Base-by-base conservation (phyloP, 192 early-diverging fungal species). In the Lunasporangiospora selenospora region DNA sequence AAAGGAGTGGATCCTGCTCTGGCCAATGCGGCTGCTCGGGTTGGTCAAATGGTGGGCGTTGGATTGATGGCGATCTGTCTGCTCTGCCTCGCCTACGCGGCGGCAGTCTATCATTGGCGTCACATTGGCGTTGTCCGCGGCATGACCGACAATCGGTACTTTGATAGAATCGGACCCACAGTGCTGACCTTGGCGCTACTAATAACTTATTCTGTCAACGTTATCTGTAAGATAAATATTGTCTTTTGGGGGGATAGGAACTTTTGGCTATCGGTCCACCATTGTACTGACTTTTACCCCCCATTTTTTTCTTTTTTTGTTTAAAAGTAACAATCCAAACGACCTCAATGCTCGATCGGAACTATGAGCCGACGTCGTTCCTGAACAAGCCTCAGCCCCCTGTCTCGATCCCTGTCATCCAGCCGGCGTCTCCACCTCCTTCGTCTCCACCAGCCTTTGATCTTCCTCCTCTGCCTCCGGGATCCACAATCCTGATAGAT, bases 121-220 rank as follows among this genome's bases (percentile, higher is more conserved):
- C 67, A 73, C 40, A 23, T 58, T 27, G 67, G 67, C 2, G 42
- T 73, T 10, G 60, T 33, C 6, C 23, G 24, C 4, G 15, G 48
- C 26, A 56, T 38, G 34, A n/a, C 31, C 1, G 32, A 58, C 38
- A 27, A 27, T 21, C 46, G 67, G 9, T 73, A 73, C 18, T 62
- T 62, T 50, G 67, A 73, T 38, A 53, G 60, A 12, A 38, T 62
- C n/a, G 67, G 67, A 19, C 67, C 67, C 4, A 73, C 67, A 2
- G 1, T 56, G 8, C 19, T 73, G 40, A 73, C 67, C 0, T 1
- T 73, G 24, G 59, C 23, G n/a, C 30, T 73, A 7, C 29, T 73
- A 7, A 19, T 30, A 5, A 43, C 67, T 11, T 73, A 73, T 24
- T 23, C 53, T 11, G 32, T 73, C 18, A 73, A 73, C 33, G 48